Base-by-base conservation (phyloP, 352 stramenopile genomes). In the Globisporangium echinulatum region DNA sequence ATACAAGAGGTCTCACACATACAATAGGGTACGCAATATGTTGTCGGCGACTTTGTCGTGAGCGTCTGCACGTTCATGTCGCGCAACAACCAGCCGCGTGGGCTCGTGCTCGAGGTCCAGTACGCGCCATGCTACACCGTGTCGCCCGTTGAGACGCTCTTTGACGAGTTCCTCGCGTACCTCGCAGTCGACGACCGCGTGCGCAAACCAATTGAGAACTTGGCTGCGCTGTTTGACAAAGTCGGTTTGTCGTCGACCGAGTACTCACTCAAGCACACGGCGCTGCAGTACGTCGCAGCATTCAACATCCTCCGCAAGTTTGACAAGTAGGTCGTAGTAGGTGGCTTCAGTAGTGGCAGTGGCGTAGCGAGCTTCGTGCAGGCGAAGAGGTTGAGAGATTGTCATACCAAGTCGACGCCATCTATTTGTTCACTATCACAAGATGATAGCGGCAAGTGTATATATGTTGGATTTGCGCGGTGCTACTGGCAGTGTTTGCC, bases 61-160 rank as follows among this genome's bases (percentile, higher is more conserved):
- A 90, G 85, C 68, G 78, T 94, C 6, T 92, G 85, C 54, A 92
- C 82, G 17, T 92, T 94, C 74, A 92, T 94, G 75, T 88, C 81
- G 48, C 82, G 85, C 59, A 92, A 85, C 64, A 92, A 90, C 58
- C 68, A 88, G 46, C 85, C 85, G 37, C 74, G 80, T 58, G 85
- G 85, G 4, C 80, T 94, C 56, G 75, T 92, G 49, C 68, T 94
- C 60, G 85, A 94, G 61, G 75, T 94, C 48, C 82, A 94, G 69
- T 94, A 94, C 71, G 70, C 81, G 54, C 82, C 85, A 59, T 92
- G 81, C 67, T 88, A 88, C 61, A 87, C 80, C 5, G 79, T 89
- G 11, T 69, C 82, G 17, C 79, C 85, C 10, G 69, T 89, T 33
- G 85, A 94, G 55, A 77, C 82, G 57, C 79, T 94, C 25, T 88